Conservation (phyloP, 2,329 filamentous ascomycete species). For the Monilinia polystroma region DNA sequence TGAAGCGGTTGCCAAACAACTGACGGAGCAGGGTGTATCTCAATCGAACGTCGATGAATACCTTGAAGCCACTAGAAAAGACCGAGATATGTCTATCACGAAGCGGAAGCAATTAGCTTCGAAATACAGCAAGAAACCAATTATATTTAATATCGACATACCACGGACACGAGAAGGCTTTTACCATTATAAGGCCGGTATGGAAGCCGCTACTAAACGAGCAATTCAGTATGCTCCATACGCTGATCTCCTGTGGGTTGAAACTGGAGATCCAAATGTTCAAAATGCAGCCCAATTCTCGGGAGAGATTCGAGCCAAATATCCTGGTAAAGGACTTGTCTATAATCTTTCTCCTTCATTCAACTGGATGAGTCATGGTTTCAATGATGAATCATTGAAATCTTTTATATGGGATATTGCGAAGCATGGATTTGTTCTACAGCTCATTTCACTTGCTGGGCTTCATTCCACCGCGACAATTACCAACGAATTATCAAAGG, state of each 20-base stretch:
- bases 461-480: conserved; percentile 65
- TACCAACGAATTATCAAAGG: conserved; percentile 71
- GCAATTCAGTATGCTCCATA: conserved; percentile 89
- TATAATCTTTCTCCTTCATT: conserved; percentile 97
- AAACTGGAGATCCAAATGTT: conserved; percentile 87
- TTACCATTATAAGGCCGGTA: conserved; percentile 85
- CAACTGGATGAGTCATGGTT: conserved; percentile 98
- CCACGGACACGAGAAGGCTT: conserved; percentile 91
- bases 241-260: conserved; percentile 94
- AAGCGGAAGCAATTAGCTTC: conserved; percentile 72
- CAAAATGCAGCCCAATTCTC: conserved; percentile 73
- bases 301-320: conserved; percentile 65
- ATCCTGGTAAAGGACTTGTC: conserved; percentile 83
- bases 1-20: conserved; percentile 78
- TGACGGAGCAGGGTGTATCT: conserved; percentile 63
- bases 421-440: conserved; percentile 74
- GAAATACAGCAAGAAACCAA: conserved; percentile 62
- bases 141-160: conserved; percentile 87
- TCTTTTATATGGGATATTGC: conserved; percentile 97
- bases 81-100: conserved; percentile 75
- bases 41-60: conserved; percentile 68
- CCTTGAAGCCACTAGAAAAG: conserved; percentile 56
- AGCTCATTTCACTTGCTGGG: conserved; percentile 66
- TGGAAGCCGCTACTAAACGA: conserved; percentile 86
- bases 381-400: conserved; percentile 76